Conservation (phyloP, 768 basidiomycete genomes). For the Leucogyrophana mollusca region DNA sequence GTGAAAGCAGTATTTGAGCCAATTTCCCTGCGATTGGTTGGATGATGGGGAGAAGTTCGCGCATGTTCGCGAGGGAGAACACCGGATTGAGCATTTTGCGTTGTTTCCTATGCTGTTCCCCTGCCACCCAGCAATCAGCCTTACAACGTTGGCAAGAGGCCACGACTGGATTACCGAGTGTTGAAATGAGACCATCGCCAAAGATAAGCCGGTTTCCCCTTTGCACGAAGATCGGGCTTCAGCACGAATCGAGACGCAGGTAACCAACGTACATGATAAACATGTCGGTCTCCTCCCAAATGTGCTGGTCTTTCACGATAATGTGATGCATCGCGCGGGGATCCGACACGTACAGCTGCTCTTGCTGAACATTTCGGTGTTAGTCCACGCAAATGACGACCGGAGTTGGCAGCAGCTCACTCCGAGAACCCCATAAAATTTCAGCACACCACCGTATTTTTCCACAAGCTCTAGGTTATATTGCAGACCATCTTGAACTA, state of each 20-base stretch:
- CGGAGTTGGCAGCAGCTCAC: constrained; percentile 15
- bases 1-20: constrained; percentile 14
- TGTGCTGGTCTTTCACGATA: constrained; percentile 33
- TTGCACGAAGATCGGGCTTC: neutral
- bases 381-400: neutral
- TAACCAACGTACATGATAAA: constrained; percentile 29
- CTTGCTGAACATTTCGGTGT: constrained; percentile 13
- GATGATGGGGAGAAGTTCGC: constrained; percentile 26
- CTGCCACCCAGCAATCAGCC: constrained; percentile 9
- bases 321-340: constrained; percentile 37
- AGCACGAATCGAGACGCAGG: neutral
- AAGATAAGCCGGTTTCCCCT: constrained; percentile 33
- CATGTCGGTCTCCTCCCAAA: constrained; percentile 36
- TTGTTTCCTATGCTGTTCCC: constrained; percentile 28
- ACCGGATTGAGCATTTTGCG: constrained; percentile 34
- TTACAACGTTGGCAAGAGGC: constrained; percentile 1
- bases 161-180: constrained; percentile 27
- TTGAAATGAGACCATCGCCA: constrained; percentile 36
- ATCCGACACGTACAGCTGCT: constrained; percentile 35
- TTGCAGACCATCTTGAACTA: constrained; percentile 30
- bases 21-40: constrained; percentile 32
- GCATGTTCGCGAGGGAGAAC: constrained; percentile 30
- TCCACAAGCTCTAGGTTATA: constrained; percentile 30
- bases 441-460: constrained; percentile 34
- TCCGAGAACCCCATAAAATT: constrained; percentile 33